Evolutionary conservation across 495 filamentous ascomycete genomes (phyloP).

Genomic region (Aspergillus egyptiacus): DNA sequence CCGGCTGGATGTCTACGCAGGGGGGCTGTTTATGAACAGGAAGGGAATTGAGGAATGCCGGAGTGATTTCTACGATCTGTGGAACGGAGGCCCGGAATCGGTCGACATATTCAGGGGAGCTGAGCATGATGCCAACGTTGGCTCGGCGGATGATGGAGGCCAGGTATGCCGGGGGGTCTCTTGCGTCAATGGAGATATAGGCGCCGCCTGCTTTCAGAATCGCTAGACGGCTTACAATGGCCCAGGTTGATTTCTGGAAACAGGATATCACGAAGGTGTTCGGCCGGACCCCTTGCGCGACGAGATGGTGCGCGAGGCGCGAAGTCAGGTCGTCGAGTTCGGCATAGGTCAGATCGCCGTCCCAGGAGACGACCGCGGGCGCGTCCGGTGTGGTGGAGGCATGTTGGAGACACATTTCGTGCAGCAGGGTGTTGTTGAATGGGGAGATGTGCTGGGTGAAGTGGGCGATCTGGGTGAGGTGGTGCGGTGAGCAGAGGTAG

Average conservation of each 20-base stretch:
- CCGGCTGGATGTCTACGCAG: slow-evolving; percentile 1
- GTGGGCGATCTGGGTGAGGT: neutral
- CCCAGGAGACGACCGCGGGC: slow-evolving; percentile 21
- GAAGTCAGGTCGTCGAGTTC: slow-evolving; percentile 22
- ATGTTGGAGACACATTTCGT: neutral
- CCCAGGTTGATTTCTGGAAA: slow-evolving; percentile 31
- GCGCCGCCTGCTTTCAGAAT: slow-evolving; percentile 36
- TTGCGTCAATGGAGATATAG: slow-evolving; percentile 48
- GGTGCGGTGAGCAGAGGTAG: neutral
- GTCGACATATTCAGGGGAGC: slow-evolving; percentile 7
- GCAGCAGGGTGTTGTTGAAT: neutral
- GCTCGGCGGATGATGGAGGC: slow-evolving; percentile 18
- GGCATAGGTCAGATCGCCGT: slow-evolving; percentile 29
- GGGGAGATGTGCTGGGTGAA: slow-evolving; percentile 1
- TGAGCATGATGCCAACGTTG: slow-evolving; percentile 16
- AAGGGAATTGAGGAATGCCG: neutral
- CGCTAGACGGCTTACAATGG: slow-evolving; percentile 25
- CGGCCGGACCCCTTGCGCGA: slow-evolving; percentile 18
- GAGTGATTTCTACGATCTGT: neutral
- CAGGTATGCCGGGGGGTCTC: slow-evolving; percentile 33
- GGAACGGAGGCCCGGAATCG: neutral
- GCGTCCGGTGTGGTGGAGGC: neutral
- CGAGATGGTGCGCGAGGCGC: slow-evolving; percentile 22
- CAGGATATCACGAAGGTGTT: slow-evolving; percentile 24
- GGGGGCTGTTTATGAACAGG: neutral